Conservation (phyloP, 768 basidiomycete genomes). For the Russula sp. region DNA sequence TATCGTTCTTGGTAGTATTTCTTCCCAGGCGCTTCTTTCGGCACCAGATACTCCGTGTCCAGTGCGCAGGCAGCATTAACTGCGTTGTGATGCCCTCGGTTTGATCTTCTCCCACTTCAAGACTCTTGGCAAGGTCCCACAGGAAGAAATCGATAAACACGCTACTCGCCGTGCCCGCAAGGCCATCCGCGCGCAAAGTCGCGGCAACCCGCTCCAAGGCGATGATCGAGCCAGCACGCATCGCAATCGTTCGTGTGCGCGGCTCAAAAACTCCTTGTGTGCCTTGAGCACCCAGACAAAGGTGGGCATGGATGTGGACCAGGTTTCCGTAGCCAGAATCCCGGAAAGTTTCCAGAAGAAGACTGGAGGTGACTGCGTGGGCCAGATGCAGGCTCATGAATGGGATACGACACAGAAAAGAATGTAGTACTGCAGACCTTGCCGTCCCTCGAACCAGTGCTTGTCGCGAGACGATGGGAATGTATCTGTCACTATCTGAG, state of each 20-base stretch:
- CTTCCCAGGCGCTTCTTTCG: constrained; percentile 30
- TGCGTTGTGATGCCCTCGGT: constrained; percentile 33
- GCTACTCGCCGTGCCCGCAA: constrained; percentile 45
- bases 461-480: too few species aligned
- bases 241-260: constrained; percentile 63
- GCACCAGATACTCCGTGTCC: constrained; percentile 85
- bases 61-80: constrained; percentile 62
- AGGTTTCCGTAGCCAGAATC: constrained; percentile 84
- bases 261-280: constrained; percentile 43
- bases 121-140: constrained; percentile 78
- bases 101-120: constrained; percentile 38
- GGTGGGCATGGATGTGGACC: constrained; percentile 70
- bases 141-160: constrained; percentile 88
- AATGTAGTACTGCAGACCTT: too few species aligned
- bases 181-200: constrained; percentile 31
- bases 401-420: too few species aligned
- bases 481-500: too few species aligned
- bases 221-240: constrained; percentile 72
- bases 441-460: too few species aligned
- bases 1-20: not conserved
- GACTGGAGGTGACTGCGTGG: too few species aligned
- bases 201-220: constrained; percentile 67
- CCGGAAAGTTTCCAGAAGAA: constrained; percentile 85
- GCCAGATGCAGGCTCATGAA: too few species aligned
- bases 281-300: constrained; percentile 46